These are phyloP conservation scores for Apiotrichum montevideense DNA, from an alignment of 1,284 basidiomycete species.

Conservation along the genomic window DNA sequence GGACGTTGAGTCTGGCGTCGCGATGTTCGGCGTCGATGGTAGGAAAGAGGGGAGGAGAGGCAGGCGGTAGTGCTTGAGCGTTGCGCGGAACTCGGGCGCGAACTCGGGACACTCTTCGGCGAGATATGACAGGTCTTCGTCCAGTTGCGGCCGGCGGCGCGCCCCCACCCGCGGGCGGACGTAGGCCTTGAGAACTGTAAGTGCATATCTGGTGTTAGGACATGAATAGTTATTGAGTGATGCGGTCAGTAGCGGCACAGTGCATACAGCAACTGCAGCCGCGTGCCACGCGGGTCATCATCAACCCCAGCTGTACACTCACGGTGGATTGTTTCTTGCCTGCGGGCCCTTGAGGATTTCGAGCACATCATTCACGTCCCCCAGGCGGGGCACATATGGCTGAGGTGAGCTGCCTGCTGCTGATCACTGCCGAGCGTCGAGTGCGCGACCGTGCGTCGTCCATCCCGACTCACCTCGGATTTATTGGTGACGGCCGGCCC, in stretches of 20 bases:
- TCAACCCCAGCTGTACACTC: not conserved
- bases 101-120: conserved; percentile 1
- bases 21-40: too few species aligned
- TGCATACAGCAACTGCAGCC: not conserved
- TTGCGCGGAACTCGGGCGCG: conserved; percentile 3
- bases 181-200: not conserved
- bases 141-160: not conserved
- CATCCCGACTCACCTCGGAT: not conserved
- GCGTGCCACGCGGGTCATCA: not conserved
- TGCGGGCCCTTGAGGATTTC: not conserved
- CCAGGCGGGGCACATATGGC: not conserved
- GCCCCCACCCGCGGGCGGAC: not conserved
- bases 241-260: not conserved
- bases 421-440: too few species aligned
- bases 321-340: not conserved
- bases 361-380: not conserved
- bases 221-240: too few species aligned
- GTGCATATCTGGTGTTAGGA: not conserved
- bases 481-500: not conserved
- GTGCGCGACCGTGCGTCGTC: too few species aligned
- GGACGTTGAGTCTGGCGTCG: too few species aligned
- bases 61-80: not conserved
- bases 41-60: not conserved
- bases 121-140: not conserved
- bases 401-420: not conserved